Conservation (phyloP, 768 basidiomycete species). For the Rhodotorula diobovata region DNA sequence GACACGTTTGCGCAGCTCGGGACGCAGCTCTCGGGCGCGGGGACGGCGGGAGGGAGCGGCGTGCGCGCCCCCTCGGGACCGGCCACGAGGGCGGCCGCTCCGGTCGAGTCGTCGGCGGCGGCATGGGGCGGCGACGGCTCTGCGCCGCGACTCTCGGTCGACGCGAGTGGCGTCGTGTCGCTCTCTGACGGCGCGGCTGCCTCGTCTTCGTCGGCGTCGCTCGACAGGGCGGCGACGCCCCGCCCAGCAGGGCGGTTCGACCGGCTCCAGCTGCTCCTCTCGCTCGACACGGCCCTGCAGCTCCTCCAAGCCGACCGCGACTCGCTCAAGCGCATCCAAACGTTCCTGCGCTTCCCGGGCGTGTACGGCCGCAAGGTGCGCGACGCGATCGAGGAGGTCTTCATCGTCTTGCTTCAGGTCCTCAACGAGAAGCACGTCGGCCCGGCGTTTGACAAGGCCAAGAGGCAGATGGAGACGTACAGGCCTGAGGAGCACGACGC, state of each 20-base stretch:
- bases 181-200: neutral
- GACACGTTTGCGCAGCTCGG: conserved; percentile 40
- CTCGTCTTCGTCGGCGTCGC: neutral
- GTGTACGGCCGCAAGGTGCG: conserved; percentile 78
- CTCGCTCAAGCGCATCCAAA: conserved; percentile 83
- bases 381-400: conserved; percentile 90
- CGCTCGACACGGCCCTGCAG: conserved; percentile 82
- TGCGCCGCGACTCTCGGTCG: conserved; percentile 11
- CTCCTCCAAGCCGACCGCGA: conserved; percentile 91
- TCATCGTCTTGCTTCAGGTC: conserved; percentile 73
- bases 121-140: conserved; percentile 23
- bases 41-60: neutral
- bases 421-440: conserved; percentile 72
- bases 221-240: neutral
- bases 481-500: conserved; percentile 81
- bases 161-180: conserved; percentile 9
- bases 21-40: neutral
- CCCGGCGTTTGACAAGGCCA: conserved; percentile 78
- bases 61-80: neutral
- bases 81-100: neutral
- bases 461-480: conserved; percentile 81
- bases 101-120: conserved; percentile 14
- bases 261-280: conserved; percentile 73
- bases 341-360: conserved; percentile 80
- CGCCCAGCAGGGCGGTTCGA: conserved; percentile 19